Percentiles rank a stretch among this genome's conserved stretches.
phyloP scores from a whole-genome alignment of 2,329 filamentous ascomycete genomes.

The Metarhizium sp. region DNA sequence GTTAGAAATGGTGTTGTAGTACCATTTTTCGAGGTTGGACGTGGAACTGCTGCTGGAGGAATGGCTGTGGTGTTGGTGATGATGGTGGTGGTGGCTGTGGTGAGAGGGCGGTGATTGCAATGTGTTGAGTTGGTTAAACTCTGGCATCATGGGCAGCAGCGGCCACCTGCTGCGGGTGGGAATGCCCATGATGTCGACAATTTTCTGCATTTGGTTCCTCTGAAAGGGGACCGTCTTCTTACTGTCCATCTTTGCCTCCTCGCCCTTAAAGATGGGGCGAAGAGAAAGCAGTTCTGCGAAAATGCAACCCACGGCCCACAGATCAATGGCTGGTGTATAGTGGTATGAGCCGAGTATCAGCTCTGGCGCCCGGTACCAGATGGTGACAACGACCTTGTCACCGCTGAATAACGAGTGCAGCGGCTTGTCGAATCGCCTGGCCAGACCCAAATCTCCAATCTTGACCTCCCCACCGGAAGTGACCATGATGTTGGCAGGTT shows the following conservation, averaged over 20 bases:
- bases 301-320: conserved; percentile 97
- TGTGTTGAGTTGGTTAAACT: conserved; percentile 62
- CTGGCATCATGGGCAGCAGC: conserved; percentile 73
- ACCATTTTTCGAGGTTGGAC: conserved; percentile 68
- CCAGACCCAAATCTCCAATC: conserved; percentile 88
- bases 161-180: conserved; percentile 88
- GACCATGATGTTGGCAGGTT: conserved; percentile 98
- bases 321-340: conserved; percentile 92
- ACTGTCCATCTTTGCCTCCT: conserved; percentile 97
- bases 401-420: conserved; percentile 84
- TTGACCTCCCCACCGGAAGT: conserved; percentile 84
- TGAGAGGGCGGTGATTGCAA: conserved; percentile 41
- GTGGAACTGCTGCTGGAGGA: conserved; percentile 14
- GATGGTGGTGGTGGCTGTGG: conserved; percentile 18
- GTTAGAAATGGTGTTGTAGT: conserved; percentile 59
- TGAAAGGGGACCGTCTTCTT: conserved; percentile 98
- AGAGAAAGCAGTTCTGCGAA: conserved; percentile 89
- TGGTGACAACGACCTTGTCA: conserved; percentile 97
- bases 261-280: conserved; percentile 93
- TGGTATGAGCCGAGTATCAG: conserved; percentile 86
- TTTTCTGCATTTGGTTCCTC: conserved; percentile 97
- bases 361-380: conserved; percentile 97
- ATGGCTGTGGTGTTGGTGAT: conserved; percentile 12
- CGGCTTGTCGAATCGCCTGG: conserved; percentile 88
- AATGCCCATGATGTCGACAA: conserved; percentile 90